Percentiles rank a stretch among this genome's conserved stretches.
Evolutionary conservation across 148 eudicot genomes (phyloP).

Genomic region (Rhododendron kiyosumense): DNA sequence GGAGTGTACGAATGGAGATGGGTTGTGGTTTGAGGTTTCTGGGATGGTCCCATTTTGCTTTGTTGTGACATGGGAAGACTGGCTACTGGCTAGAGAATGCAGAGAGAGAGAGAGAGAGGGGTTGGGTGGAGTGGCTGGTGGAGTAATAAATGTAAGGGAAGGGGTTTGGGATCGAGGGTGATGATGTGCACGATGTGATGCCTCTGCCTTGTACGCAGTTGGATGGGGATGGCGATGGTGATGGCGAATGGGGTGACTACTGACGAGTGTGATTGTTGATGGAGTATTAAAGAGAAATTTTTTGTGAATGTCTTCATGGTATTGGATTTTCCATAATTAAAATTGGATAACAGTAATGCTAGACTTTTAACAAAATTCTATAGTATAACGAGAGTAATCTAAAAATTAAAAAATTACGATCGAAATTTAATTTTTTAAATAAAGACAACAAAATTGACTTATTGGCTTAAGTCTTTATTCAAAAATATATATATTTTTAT

Average conservation of each 20-base stretch:
- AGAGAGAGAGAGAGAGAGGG: background rate
- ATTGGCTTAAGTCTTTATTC: too few relatives aligned
- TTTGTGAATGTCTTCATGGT: too few relatives aligned
- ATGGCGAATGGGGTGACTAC: background rate
- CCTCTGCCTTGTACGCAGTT: background rate
- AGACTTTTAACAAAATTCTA: too few relatives aligned
- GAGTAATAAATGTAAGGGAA: background rate
- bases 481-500: too few relatives aligned
- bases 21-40: background rate
- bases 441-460: too few relatives aligned
- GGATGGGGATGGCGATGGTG: background rate
- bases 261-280: background rate
- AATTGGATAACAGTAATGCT: too few relatives aligned
- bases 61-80: background rate
- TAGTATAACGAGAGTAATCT: too few relatives aligned
- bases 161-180: background rate
- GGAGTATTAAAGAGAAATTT: too few relatives aligned
- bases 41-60: constrained; percentile 5
- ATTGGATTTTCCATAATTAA: too few relatives aligned
- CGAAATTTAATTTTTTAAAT: too few relatives aligned
- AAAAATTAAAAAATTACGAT: too few relatives aligned
- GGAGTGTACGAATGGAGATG: background rate
- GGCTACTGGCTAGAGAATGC: background rate
- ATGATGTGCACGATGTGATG: constrained; percentile 7
- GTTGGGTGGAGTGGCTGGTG: background rate